A percentile compares a stretch with the other conserved stretches of the same genome.
These are phyloP conservation scores for Phytophthora hybrid DNA, from an alignment of 352 stramenopile genomes.

Conservation along the genomic window DNA sequence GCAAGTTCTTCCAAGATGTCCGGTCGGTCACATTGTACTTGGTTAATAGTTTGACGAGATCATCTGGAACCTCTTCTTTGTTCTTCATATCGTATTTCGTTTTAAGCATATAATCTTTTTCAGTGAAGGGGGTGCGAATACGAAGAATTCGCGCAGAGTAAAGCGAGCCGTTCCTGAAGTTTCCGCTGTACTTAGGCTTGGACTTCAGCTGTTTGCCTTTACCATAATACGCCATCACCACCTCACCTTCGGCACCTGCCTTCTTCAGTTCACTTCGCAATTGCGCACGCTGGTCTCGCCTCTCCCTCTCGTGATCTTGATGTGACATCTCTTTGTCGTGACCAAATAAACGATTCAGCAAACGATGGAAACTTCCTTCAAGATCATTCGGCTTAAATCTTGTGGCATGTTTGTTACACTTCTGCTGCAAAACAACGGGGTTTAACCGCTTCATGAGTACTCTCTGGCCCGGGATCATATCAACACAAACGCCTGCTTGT, in stretches of 20 bases:
- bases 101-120: constrained; percentile 54
- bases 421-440: constrained; percentile 57
- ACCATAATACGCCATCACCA: constrained; percentile 73
- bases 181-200: constrained; percentile 48
- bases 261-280: constrained; percentile 75
- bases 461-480: constrained; percentile 57
- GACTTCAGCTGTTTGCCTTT: constrained; percentile 58
- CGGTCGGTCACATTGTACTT: constrained; percentile 70
- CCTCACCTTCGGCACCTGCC: constrained; percentile 40
- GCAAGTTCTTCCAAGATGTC: constrained; percentile 56
- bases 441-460: constrained; percentile 74
- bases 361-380: constrained; percentile 74
- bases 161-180: constrained; percentile 56
- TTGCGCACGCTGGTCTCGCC: constrained; percentile 47
- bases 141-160: constrained; percentile 61
- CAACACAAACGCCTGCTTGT: constrained; percentile 54
- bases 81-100: constrained; percentile 52
- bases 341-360: constrained; percentile 70
- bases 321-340: constrained; percentile 52
- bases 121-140: constrained; percentile 66
- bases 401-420: constrained; percentile 68
- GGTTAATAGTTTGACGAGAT: constrained; percentile 45
- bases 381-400: constrained; percentile 69
- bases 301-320: constrained; percentile 52
- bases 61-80: constrained; percentile 37